Conservation (phyloP, 352 stramenopile genomes). For the Sclerospora graminicola region DNA sequence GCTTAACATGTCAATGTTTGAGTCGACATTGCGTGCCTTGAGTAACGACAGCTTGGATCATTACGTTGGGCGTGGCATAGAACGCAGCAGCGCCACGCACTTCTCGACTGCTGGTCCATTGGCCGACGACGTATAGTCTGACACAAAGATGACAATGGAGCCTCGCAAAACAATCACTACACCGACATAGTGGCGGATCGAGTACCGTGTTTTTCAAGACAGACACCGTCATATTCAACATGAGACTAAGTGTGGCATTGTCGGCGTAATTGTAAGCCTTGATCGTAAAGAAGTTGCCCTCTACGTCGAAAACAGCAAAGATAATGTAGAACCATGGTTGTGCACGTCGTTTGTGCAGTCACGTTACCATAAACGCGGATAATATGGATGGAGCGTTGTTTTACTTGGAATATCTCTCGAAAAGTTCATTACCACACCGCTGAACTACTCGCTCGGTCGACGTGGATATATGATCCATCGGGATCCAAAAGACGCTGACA, state of each 20-base stretch:
- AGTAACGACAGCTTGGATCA: slow-evolving; percentile 65
- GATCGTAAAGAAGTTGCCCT: slow-evolving; percentile 65
- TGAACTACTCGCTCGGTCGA: slow-evolving; percentile 47
- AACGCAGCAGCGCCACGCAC: slow-evolving; percentile 41
- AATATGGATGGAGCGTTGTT: slow-evolving; percentile 60
- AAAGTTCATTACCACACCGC: slow-evolving; percentile 25
- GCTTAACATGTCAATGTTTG: slow-evolving; percentile 47
- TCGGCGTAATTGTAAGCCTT: slow-evolving; percentile 68
- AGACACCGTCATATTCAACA: slow-evolving; percentile 60
- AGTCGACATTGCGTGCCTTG: slow-evolving; percentile 40
- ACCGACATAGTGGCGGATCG: slow-evolving; percentile 36
- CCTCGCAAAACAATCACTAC: slow-evolving; percentile 30
- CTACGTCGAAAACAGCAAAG: slow-evolving; percentile 44
- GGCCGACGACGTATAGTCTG: slow-evolving; percentile 36
- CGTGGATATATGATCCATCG: slow-evolving; percentile 45
- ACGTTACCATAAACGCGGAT: slow-evolving; percentile 74
- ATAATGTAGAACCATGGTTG: slow-evolving; percentile 56
- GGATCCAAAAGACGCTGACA: slow-evolving; percentile 17
- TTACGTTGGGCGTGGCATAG: slow-evolving; percentile 59
- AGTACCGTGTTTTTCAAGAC: slow-evolving; percentile 65
- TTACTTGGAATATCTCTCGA: slow-evolving; percentile 54
- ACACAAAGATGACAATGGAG: slow-evolving; percentile 47
- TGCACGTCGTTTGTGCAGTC: slow-evolving; percentile 39
- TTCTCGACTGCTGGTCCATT: slow-evolving; percentile 30
- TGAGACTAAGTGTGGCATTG: slow-evolving; percentile 49